A percentile compares a stretch with the other conserved stretches of the same genome.
Conservation (phyloP, 75 land plant species). For the Pinus tabuliformis region DNA sequence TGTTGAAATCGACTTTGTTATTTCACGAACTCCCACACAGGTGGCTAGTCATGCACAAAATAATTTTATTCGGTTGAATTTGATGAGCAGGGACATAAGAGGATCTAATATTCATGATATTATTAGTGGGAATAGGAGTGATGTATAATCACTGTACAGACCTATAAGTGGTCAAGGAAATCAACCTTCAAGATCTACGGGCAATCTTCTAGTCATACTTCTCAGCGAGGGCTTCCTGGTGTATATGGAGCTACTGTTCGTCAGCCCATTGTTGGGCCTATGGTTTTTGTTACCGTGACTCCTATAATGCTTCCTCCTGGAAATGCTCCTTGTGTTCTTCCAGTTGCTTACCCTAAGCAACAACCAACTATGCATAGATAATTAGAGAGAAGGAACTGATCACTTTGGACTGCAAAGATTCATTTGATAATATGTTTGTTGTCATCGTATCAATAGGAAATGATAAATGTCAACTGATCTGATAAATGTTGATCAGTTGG, state of each 20-base stretch:
- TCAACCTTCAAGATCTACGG: slow-evolving; percentile 5
- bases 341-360: slow-evolving; percentile 49
- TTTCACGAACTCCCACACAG: slow-evolving; percentile 83
- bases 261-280: slow-evolving; percentile 29
- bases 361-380: slow-evolving; percentile 26
- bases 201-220: slow-evolving; percentile 6
- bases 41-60: slow-evolving; percentile 94
- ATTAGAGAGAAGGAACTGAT: too few species aligned
- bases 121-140: slow-evolving; percentile 59
- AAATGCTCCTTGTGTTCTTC: slow-evolving; percentile 40
- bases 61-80: slow-evolving; percentile 71
- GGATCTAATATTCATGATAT: slow-evolving; percentile 85
- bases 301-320: slow-evolving; percentile 65
- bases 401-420: too few species aligned
- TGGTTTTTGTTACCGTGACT: slow-evolving; percentile 56
- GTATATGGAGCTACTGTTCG: slow-evolving; percentile 18
- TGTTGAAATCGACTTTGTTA: neutral
- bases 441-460: too few species aligned
- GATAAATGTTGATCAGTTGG: too few species aligned
- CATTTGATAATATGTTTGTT: too few species aligned
- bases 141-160: slow-evolving; percentile 24
- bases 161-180: slow-evolving; percentile 54
- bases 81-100: slow-evolving; percentile 67
- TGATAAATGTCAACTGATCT: too few species aligned
- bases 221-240: slow-evolving; percentile 15